Conservation (phyloP, 768 basidiomycete species). For the Termitomyces heimii region DNA sequence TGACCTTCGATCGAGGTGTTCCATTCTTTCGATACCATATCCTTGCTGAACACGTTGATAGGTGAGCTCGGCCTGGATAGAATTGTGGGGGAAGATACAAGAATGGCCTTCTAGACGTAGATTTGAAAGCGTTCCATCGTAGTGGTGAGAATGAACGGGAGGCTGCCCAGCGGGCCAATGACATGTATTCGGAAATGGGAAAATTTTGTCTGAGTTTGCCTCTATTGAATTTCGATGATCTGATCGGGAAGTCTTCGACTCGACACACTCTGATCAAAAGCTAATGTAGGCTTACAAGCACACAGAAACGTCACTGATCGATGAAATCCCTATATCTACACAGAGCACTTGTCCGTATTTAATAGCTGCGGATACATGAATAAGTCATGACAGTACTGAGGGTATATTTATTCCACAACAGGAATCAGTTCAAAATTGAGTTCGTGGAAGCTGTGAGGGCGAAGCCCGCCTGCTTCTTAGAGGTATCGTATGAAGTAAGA, state of each 20-base stretch:
- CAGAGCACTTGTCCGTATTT: not conserved
- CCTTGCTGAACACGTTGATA: slow-evolving; percentile 19
- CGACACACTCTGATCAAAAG: no score
- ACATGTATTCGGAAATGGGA: slow-evolving; percentile 19
- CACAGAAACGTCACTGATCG: no score
- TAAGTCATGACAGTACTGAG: not conserved
- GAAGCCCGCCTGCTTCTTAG: slow-evolving; percentile 48
- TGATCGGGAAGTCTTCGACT: no score
- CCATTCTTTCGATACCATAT: slow-evolving; percentile 30
- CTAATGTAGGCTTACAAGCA: no score
- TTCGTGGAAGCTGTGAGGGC: slow-evolving; percentile 45
- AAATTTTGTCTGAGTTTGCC: no score
- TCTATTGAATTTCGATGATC: not conserved
- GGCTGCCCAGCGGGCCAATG: slow-evolving; percentile 21
- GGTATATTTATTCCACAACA: not conserved
- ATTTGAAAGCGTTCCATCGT: slow-evolving; percentile 12
- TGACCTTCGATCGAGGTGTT: slow-evolving; percentile 26
- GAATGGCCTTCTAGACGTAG: slow-evolving; percentile 4
- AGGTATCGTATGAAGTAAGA: slow-evolving; percentile 59
- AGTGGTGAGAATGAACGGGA: slow-evolving; percentile 19
- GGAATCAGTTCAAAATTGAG: slow-evolving; percentile 31
- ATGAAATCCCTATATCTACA: not conserved
- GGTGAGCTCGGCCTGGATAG: slow-evolving; percentile 12
- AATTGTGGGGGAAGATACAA: not conserved
- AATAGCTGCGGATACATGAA: not conserved